Base-by-base conservation (phyloP, 306 rosid genomes). In the Cucumis hystrix region DNA sequence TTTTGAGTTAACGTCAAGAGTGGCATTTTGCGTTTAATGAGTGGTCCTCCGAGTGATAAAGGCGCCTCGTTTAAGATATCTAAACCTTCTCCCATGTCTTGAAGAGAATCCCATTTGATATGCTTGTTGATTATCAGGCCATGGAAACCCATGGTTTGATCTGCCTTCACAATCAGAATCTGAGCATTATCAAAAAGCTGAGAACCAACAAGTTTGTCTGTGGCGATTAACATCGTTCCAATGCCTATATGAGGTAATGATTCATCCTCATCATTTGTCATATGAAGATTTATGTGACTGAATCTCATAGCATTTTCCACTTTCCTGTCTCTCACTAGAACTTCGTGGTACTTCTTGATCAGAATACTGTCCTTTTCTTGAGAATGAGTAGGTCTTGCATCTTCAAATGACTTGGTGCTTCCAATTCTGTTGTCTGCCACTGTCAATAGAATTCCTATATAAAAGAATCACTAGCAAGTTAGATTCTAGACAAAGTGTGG, bases 71-170 rank as follows among this genome's bases (percentile, higher is more conserved):
- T 75, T 78, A 95, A 65, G 28, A 84, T 80, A 75, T 86, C 84
- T 18, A 84, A 55, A 79, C 83, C 85, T 47, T 85, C 83, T 77
- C 78, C 89, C 83, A 92, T 68, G 57, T 87, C 88, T 43, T 78
- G 77, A 43, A 94, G 82, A 64, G 88, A 75, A 64, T 81, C 88
- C 97, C 98, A 92, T 71, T 77, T 51, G 74, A 90, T 82, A 76
- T 71, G 88, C 81, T 90, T 90, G 92, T 95, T 92, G 74, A 89
- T 82, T 76, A 95, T 92, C 23, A 95, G 83, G 79, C 98, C 98
- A 82, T 85, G 90, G 85, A 92, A 92, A 47, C 97, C 97, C 11
- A 77, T 70, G 69, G 43, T 77, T 82, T 78, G 83, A 86, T 92
- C 85, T 11, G 91, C 95, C 78, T 90, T 87, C 68, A 92, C 87